Evolutionary conservation across 2,329 filamentous ascomycete genomes (phyloP).

Genomic region (Monilinia aucupariae): DNA sequence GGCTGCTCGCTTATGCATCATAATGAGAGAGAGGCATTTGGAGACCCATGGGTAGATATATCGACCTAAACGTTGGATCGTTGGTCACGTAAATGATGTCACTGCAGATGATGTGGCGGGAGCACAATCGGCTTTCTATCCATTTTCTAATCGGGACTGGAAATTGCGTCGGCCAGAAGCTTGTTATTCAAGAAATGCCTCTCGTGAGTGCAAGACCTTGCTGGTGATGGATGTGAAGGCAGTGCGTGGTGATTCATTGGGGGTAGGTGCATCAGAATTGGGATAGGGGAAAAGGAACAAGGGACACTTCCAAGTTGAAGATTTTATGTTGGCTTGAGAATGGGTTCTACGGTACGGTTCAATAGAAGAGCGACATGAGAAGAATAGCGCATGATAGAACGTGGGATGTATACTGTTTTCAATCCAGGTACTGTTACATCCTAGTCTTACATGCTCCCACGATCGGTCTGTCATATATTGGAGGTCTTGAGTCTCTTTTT

Average conservation of each 20-base stretch:
- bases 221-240: slow-evolving; percentile 17
- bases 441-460: background rate
- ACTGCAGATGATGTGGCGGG: background rate
- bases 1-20: slow-evolving; percentile 43
- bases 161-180: slow-evolving; percentile 27
- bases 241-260: slow-evolving; percentile 39
- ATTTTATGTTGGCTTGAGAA: background rate
- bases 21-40: slow-evolving; percentile 40
- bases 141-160: slow-evolving; percentile 28
- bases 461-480: background rate
- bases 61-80: slow-evolving; percentile 43
- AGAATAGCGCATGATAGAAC: background rate
- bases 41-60: slow-evolving; percentile 39
- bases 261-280: slow-evolving; percentile 44
- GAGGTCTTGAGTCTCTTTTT: too few species aligned
- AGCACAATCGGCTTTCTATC: slow-evolving; percentile 25
- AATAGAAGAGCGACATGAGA: background rate
- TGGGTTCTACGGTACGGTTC: too few species aligned
- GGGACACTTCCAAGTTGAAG: background rate
- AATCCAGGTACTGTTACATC: background rate
- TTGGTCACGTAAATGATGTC: background rate
- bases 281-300: slow-evolving; percentile 24
- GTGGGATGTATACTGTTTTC: background rate
- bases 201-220: slow-evolving; percentile 23
- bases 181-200: slow-evolving; percentile 28